Base-by-base conservation (phyloP, 495 filamentous ascomycete genomes). In the Lophiostoma macrostomum region DNA sequence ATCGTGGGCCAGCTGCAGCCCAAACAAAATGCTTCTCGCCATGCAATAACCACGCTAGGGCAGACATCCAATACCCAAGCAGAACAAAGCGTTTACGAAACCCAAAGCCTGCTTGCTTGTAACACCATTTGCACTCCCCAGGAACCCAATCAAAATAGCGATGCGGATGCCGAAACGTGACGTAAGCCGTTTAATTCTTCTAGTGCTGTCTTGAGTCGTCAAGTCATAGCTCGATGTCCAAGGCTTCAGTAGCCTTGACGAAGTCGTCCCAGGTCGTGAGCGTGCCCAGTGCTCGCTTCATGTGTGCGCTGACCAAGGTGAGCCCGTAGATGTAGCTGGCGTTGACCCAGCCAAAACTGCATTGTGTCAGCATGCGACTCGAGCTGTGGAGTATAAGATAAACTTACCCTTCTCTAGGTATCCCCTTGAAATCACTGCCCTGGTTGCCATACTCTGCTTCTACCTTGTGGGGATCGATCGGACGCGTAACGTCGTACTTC, bases 391-490 rank as follows among this genome's bases (percentile, higher is more conserved):
- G n/a, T n/a, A n/a, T n/a, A 1, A 14, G 16, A 35, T 18, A 2
- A 34, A 64, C 55, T 78, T 76, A 96, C 93, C 93, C 93, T 80
- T 97, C 94, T 56, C 85, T 86, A 10, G 90, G 86, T 48, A 91
- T 91, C 25, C 91, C 91, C 69, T 90, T 91, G 76, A 98, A 95
- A 61, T 95, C 87, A 18, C 83, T 69, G 1, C 93, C 93, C 67
- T 98, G 93, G 65, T 98, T 98, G 1, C 93, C 93, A 66, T 98
- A 98, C 70, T 98, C 93, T 50, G 93, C 93, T 65, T 89, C 86
- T 6, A 98, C 93, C 19, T 85, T 82, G 67, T 97, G 93, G 22
- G 93, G 88, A 61, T 91, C 89, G 58, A 90, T 80, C 19, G 82
- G 82, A 44, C 88, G 73, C 38, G 93, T 97, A 37, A 98, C 93